Base-by-base conservation (phyloP, 169 alveolate genomes). In the Plasmodium inui region DNA sequence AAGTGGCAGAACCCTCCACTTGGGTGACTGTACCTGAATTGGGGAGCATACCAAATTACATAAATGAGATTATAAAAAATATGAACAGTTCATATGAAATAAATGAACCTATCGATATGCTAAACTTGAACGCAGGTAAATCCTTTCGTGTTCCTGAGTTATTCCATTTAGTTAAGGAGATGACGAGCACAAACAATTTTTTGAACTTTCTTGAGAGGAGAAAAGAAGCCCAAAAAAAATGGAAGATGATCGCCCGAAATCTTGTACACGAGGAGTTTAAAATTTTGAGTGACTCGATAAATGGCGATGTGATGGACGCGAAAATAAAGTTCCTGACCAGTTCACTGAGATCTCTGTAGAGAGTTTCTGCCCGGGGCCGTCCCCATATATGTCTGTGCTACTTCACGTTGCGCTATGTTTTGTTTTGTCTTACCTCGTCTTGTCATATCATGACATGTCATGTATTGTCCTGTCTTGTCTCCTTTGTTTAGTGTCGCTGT, bases 41-140 rank as follows among this genome's bases (percentile, higher is more conserved):
- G 4, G 57, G 72, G 32, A 80, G 0, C 72, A 9, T 76, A 22
- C 88, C 94, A 22, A 44, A 73, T 39, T 39, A 79, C 71, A 61
- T 88, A 88, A 88, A 78, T 34, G 81, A 88, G 53, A 78, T 88
- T 57, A 88, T 88, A 88, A 88, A 88, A n/a, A 61, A 88, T 44
- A 88, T 88, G 94, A 88, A 80, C 84, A 88, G 57, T 37, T 73
- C 89, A 78, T 88, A 88, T 44, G 88, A 88, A 67, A 80, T 88
- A 28, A 88, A 88, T 55, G 94, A 80, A 41, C 55, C 46, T 30
- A 80, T 88, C 72, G 94, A 88, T 50, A 17, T 88, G 72, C 71
- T 88, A 61, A 88, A 88, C 30, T 79, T 88, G 37, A 88, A 88
- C 26, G 57, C 61, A 10, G 74, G 55, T 17, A 88, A 88, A 79